A percentile compares a stretch with the other conserved stretches of the same genome.
Evolutionary conservation across 257 asterid genomes (phyloP).

Genomic region (Handroanthus guayacan): DNA sequence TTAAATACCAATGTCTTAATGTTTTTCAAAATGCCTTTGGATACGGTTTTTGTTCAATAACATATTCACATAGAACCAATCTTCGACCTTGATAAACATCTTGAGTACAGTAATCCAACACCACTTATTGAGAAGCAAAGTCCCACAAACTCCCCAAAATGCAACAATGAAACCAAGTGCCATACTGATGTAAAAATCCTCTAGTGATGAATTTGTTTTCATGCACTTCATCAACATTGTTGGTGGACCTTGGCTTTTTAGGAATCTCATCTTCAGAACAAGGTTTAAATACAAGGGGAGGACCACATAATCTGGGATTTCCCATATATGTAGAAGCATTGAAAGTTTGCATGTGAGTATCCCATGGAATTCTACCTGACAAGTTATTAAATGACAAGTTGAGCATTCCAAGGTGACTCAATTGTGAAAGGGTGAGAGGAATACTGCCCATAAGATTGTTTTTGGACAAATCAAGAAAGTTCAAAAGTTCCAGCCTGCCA

Average conservation of each 20-base stretch:
- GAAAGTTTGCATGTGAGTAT: no score
- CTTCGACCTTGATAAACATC: background rate
- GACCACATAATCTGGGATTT: no score
- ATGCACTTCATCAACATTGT: background rate
- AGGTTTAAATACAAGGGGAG: constrained; percentile 28
- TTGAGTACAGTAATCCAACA: background rate
- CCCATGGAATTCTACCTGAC: no score
- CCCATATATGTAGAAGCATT: no score
- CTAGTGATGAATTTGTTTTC: constrained; percentile 11
- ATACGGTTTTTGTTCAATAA: background rate
- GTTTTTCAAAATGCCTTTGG: background rate
- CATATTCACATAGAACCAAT: constrained; percentile 18
- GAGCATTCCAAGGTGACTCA: constrained; percentile 38
- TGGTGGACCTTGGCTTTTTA: background rate
- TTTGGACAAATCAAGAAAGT: constrained; percentile 30
- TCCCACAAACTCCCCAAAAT: constrained; percentile 33
- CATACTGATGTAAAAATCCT: constrained; percentile 30
- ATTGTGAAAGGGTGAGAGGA: constrained; percentile 33
- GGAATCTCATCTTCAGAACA: constrained; percentile 35
- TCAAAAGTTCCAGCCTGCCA: constrained; percentile 26
- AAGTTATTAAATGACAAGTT: constrained; percentile 32
- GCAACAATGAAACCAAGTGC: constrained; percentile 30
- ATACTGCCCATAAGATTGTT: constrained; percentile 27
- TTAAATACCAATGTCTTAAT: no score
- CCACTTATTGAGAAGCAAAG: constrained; percentile 5